Evolutionary conservation across 768 basidiomycete genomes (phyloP).

Genomic region (Mycena sanguinolenta): DNA sequence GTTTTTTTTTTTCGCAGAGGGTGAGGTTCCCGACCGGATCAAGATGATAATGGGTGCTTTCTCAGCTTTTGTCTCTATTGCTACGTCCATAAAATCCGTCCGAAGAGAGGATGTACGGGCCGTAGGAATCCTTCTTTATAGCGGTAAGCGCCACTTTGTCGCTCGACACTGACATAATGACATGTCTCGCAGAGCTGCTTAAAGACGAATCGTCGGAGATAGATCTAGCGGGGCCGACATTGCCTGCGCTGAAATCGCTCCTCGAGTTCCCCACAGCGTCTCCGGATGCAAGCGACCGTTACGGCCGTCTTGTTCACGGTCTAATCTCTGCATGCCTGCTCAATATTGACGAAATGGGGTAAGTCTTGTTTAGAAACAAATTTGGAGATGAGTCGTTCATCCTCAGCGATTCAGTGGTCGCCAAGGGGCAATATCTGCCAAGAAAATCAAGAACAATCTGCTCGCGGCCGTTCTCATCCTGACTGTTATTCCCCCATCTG

Average conservation of each 20-base stretch:
- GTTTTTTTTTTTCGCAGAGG: constrained; percentile 59
- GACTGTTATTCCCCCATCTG: constrained; percentile 77
- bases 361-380: constrained; percentile 39
- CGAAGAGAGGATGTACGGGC: constrained; percentile 84
- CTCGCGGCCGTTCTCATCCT: constrained; percentile 88
- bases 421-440: constrained; percentile 77
- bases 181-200: constrained; percentile 69
- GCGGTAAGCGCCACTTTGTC: constrained; percentile 60
- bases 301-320: constrained; percentile 77
- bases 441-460: constrained; percentile 93
- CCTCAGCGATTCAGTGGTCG: constrained; percentile 71
- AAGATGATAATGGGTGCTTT: constrained; percentile 76
- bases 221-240: constrained; percentile 84
- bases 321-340: constrained; percentile 83
- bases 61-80: constrained; percentile 57
- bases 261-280: constrained; percentile 65
- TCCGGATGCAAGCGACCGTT: constrained; percentile 62
- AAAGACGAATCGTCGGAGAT: constrained; percentile 87
- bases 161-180: not conserved
- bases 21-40: constrained; percentile 67
- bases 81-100: constrained; percentile 61
- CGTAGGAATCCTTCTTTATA: constrained; percentile 84
- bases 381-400: constrained; percentile 5
- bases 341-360: constrained; percentile 96
- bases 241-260: constrained; percentile 84